Base-by-base conservation (phyloP, 495 filamentous ascomycete genomes). In the Penicillium canescens region DNA sequence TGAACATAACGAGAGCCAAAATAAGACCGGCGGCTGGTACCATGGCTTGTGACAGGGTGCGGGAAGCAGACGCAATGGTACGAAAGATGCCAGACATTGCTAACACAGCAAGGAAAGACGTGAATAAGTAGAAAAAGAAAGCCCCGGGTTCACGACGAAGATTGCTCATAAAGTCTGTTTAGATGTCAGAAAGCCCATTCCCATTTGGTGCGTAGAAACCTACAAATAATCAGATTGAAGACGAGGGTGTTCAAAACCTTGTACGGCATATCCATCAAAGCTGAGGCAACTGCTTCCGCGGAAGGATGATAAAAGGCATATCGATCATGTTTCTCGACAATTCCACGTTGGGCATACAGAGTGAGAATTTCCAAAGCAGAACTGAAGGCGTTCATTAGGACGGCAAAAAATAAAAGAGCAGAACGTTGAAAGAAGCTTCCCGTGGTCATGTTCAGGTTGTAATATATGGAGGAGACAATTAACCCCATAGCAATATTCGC, bases 381-480 rank as follows among this genome's bases (percentile, higher is more conserved):
- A 6, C 18, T 20, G 24, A 42, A 42, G 4, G 39, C 39, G 24
- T 21, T 24, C 9, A 42, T 11, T 5, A 42, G 16, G 16, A 42
- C 8, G 8, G 39, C 8, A 12, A 23, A 42, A 20, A 42, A 42
- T 16, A 42, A 9, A 20, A 42, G 85, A 84, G 18, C 86, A 23
- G 85, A 87, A 23, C 87, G 78, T 57, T 80, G 76, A 73, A 81
- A 94, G 70, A 93, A 90, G 61, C 78, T 86, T 34, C 63, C 60
- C 6, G 87, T 88, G 34, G 75, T 74, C 5, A 35, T 62, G 33
- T 77, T 67, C 6, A 91, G 66, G 55, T 92, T 86, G 70, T 85
- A 93, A 72, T 91, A 94, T 47, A 93, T 85, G 59, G 80, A 85
- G 36, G 84, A 81, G 61, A 92, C 80, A 65, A 95, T 84, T 24